Base-by-base conservation (phyloP, 768 basidiomycete species). In the Lactarius tabidus region DNA sequence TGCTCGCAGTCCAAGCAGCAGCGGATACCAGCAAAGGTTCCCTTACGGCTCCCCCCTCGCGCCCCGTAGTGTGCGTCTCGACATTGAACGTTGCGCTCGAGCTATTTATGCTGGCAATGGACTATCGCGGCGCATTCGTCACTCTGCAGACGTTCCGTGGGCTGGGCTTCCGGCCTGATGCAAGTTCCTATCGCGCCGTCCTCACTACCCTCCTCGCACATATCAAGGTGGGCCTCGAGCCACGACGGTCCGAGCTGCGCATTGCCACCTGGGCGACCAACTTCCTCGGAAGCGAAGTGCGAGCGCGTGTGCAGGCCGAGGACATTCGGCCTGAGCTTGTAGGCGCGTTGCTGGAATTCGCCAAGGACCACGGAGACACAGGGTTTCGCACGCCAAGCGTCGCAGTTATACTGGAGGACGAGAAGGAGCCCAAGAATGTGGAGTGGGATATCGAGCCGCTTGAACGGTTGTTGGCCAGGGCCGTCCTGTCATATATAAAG, bases 371-470 rank as follows among this genome's bases (percentile, higher is more conserved):
- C 23, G 31, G 18, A 33, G 26, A 45, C 23, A 33, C 35, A 10
- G 26, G 8, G 12, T 66, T 28, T 43, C 67, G 64, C 31, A 14
- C 41, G 6, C 67, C 67, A 1, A 6, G 33, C 14, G 15, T 53
- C n/a, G 28, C 23, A 33, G 35, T 39, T 15, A 45, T 68, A 12
- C 4, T 57, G 59, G 43, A 31, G 10, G 51, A 33, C 9, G 29
- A 38, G 35, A 36, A 58, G 23, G 28, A 26, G 14, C 33, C 35
- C 6, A 6, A 10, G 43, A 18, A 36, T 6, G 31, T 12, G 3
- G 14, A 51, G 41, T 69, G 69, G 63, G 67, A 68, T n/a, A 18
- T 64, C 29, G 63, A 58, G 52, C 69, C 69, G 26, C 60, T 69
- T 15, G 69, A 69, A 52, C 62, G 63, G 26, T 36, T 69, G 26